Percentiles rank a stretch among this genome's conserved stretches.
These are phyloP conservation scores for Ceratobasidium sp. DNA, from an alignment of 1,284 basidiomycete genomes.

Conservation along the genomic window DNA sequence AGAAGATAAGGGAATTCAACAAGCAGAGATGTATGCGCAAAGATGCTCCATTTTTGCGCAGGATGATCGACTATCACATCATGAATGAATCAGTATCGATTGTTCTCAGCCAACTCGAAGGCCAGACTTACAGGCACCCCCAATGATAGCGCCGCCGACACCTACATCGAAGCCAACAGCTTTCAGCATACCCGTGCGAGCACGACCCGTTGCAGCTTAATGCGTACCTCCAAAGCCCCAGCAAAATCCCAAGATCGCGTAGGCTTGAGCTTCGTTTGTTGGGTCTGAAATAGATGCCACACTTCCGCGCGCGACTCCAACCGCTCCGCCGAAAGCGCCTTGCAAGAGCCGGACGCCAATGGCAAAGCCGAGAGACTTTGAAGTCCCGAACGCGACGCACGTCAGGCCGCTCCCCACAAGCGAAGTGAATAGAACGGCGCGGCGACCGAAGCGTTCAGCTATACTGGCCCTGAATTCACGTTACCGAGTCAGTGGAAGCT, in stretches of 20 bases:
- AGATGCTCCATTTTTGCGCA: slow-evolving; percentile 79
- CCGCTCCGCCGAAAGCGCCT: slow-evolving; percentile 93
- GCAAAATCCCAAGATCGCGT: slow-evolving; percentile 94
- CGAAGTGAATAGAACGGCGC: slow-evolving; percentile 85
- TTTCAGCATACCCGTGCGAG: neutral
- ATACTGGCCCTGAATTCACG: slow-evolving; percentile 65
- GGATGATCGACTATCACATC: slow-evolving; percentile 72
- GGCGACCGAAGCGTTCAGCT: slow-evolving; percentile 90
- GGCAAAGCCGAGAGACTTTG: slow-evolving; percentile 80
- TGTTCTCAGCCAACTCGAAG: neutral
- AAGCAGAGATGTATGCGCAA: slow-evolving; percentile 73
- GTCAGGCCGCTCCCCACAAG: slow-evolving; percentile 83
- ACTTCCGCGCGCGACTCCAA: slow-evolving; percentile 92
- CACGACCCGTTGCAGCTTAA: neutral
- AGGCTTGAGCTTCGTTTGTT: slow-evolving; percentile 92
- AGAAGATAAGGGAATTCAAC: slow-evolving; percentile 88
- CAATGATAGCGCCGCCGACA: slow-evolving; percentile 74
- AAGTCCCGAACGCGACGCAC: slow-evolving; percentile 85
- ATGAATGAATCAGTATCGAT: neutral
- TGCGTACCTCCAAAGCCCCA: slow-evolving; percentile 96
- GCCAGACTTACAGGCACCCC: slow-evolving; percentile 59
- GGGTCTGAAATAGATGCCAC: slow-evolving; percentile 88
- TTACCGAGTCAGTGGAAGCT: neutral
- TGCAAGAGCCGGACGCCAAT: slow-evolving; percentile 89
- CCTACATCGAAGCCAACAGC: neutral